These are phyloP conservation scores for Acacia pycnantha DNA, from an alignment of 331 rosid species.

Conservation along the genomic window DNA sequence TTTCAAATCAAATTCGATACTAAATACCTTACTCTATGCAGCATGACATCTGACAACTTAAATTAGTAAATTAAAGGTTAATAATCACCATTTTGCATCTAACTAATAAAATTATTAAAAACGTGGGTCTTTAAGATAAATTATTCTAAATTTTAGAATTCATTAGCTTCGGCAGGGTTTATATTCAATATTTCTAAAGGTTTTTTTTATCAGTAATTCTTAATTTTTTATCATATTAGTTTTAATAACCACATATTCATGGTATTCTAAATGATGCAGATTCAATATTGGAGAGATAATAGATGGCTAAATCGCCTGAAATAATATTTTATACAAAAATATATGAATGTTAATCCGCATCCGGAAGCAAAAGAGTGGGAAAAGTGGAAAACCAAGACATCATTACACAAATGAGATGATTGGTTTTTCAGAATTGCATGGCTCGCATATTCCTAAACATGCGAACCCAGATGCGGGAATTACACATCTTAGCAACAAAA, in stretches of 20 bases:
- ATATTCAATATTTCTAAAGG: neutral
- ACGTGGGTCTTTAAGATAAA: neutral
- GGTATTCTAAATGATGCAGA: neutral
- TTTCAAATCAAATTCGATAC: neutral
- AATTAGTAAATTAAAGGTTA: too few relatives aligned
- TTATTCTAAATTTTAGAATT: too few relatives aligned
- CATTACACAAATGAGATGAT: conserved; percentile 34
- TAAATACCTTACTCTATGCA: too few relatives aligned
- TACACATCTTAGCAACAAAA: conserved; percentile 28
- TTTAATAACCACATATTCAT: neutral
- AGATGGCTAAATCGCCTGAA: conserved; percentile 28
- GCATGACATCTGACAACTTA: too few relatives aligned
- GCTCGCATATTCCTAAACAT: conserved; percentile 27
- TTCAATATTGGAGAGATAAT: neutral
- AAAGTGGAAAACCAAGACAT: conserved; percentile 9
- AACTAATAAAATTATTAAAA: neutral
- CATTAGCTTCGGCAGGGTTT: too few relatives aligned
- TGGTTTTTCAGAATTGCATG: conserved; percentile 26
- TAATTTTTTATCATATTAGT: neutral
- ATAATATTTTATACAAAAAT: conserved; percentile 28
- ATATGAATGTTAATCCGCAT: conserved; percentile 22
- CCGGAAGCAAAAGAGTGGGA: conserved; percentile 18
- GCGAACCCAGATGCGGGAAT: conserved; percentile 30
- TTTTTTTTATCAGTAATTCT: neutral
- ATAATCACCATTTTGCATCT: neutral